phyloP scores from a whole-genome alignment of 139 green algal genomes.

The Diplosphaera chodatii region DNA sequence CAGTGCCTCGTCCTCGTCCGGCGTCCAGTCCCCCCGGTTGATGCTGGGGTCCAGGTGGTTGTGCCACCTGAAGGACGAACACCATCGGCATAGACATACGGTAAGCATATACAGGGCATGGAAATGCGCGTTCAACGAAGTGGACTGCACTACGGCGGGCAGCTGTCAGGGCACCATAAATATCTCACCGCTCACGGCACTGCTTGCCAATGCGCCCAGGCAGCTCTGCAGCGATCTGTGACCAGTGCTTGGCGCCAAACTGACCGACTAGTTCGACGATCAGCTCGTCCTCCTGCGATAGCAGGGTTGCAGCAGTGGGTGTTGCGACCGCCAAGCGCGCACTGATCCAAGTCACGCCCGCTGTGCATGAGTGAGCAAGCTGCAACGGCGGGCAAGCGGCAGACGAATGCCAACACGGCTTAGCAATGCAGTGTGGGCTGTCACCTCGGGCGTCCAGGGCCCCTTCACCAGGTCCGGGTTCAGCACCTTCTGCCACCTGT shows the following conservation, averaged over 20 bases:
- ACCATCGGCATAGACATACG: too few relatives aligned
- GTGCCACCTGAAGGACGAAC: slow-evolving; percentile 61
- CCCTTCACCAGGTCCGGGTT: slow-evolving; percentile 81
- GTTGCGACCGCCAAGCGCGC: too few relatives aligned
- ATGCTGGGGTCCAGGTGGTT: slow-evolving; percentile 71
- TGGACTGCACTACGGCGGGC: too few relatives aligned
- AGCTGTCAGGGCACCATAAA: too few relatives aligned
- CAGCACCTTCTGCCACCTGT: slow-evolving; percentile 86
- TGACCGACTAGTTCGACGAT: slow-evolving; percentile 46
- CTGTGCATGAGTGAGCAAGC: too few relatives aligned
- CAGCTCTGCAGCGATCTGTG: slow-evolving; percentile 45
- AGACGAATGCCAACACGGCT: too few relatives aligned
- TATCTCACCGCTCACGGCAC: slow-evolving; percentile 35
- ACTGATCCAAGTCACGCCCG: too few relatives aligned
- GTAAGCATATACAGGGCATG: not conserved
- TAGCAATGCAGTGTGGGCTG: too few relatives aligned
- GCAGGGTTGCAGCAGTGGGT: too few relatives aligned
- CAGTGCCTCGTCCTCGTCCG: slow-evolving; percentile 42
- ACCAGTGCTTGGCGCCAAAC: slow-evolving; percentile 52
- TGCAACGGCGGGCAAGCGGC: too few relatives aligned
- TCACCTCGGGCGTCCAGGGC: slow-evolving; percentile 65
- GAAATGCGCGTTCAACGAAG: too few relatives aligned
- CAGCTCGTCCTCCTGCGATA: slow-evolving; percentile 6
- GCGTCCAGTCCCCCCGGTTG: slow-evolving; percentile 31
- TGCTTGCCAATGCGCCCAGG: slow-evolving; percentile 66